These are phyloP conservation scores for Gastrolobium bilobum DNA, from an alignment of 306 rosid genomes.

Conservation along the genomic window DNA sequence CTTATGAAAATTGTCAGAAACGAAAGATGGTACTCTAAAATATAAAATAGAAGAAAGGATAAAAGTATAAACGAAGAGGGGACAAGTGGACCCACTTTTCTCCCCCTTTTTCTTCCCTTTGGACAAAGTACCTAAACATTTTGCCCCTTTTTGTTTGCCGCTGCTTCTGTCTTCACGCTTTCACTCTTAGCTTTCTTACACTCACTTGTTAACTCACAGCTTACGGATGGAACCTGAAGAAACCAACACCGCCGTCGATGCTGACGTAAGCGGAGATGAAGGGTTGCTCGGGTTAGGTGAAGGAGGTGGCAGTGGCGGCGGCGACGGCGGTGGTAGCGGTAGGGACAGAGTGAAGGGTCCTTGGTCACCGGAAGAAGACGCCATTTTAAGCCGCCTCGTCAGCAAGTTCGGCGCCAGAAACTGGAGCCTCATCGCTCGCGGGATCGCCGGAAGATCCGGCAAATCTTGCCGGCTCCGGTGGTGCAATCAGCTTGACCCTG, in stretches of 20 bases:
- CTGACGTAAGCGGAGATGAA: conserved; percentile 71
- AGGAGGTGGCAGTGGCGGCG: conserved; percentile 49
- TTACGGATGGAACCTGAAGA: conserved; percentile 58
- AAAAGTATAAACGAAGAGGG: neutral
- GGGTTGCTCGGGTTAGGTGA: conserved; percentile 50
- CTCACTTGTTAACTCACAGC: conserved; percentile 15
- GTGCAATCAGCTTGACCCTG: conserved; percentile 97
- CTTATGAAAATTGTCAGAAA: no score
- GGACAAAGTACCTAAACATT: neutral
- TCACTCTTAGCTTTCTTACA: neutral
- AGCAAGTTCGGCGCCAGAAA: conserved; percentile 91
- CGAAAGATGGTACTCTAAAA: no score
- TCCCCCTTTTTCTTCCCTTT: neutral
- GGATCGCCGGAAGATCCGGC: conserved; percentile 90
- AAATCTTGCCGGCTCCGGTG: conserved; percentile 96
- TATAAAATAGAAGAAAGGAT: neutral
- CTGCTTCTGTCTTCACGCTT: no score
- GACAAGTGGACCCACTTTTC: neutral
- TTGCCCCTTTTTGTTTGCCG: no score
- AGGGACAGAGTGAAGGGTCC: conserved; percentile 87
- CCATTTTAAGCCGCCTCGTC: conserved; percentile 78
- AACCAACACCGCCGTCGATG: conserved; percentile 37
- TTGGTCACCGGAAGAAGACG: conserved; percentile 97
- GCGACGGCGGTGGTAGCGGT: conserved; percentile 36
- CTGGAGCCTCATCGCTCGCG: conserved; percentile 96